Evolutionary conservation across 164 flowering plant species (phyloP), one percentile per base, ranked within the genome.

Genomic region (Tetracentron sinense): DNA sequence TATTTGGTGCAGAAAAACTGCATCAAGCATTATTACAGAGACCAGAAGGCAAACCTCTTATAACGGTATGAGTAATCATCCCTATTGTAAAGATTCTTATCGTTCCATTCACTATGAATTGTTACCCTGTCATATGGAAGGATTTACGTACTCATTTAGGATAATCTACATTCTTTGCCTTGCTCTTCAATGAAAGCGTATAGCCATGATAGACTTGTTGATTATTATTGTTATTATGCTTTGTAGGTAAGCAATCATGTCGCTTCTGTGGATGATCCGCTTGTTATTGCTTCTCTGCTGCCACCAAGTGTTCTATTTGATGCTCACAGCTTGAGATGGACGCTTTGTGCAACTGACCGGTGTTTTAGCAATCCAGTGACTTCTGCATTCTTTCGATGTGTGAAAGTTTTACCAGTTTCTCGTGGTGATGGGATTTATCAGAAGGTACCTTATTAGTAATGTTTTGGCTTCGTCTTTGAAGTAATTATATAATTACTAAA

Each of bases 401-500:
- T 85, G 48, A 94, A 91, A 77, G 99, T 94, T 38, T 73, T 94
- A 59, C 97, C 99, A 30, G 87, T 94, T 76, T 68, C 95, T 66
- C 95, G 97, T 58, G 99, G 99, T 65, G 96, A 89, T 53, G 99
- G 99, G 26, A 73, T 94, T 61, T 91, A 91, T 79, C 99, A 94
- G 69, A 81, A 82, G 97, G 99, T 91, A 84, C 23, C 2, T 53
- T 44, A 12, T 56, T 20, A 62, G 38, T n/a, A 0, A 29, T 31
- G 11, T 16, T 55, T 42, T 7, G 15, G 46, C 15, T 54, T 31
- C 17, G 25, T 0, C 0, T 10, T 52, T 57, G 7, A 35, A 14
- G 8, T 63, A 38, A 23, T n/a, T 60, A 1, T n/a, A 5, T 57
- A 57, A 14, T 21, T 26, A 15, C 1, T 44, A n/a, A 44, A 53